These are phyloP conservation scores for Calonectria hawksworthii DNA, from an alignment of 2,329 filamentous ascomycete species.

Conservation along the genomic window DNA sequence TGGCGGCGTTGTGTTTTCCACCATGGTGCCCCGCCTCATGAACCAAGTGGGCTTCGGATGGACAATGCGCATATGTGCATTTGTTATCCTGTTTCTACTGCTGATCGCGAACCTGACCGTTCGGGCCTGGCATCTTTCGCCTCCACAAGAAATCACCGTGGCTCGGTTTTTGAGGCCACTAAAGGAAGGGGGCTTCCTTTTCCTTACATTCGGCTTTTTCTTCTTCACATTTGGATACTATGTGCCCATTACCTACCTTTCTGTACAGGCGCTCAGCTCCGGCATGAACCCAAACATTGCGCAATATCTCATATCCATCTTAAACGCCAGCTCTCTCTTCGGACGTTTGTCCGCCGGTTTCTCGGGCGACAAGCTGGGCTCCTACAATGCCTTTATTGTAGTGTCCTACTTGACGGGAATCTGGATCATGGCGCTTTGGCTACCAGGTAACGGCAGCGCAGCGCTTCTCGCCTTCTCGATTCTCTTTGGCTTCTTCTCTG, in stretches of 20 bases:
- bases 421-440: conserved; percentile 59
- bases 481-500: conserved; percentile 59
- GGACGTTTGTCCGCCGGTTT: conserved; percentile 53
- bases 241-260: conserved; percentile 54
- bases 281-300: conserved; percentile 48
- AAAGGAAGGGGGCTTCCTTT: conserved; percentile 48
- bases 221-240: conserved; percentile 53
- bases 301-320: conserved; percentile 54
- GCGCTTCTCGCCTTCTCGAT: conserved; percentile 55
- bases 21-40: conserved; percentile 56
- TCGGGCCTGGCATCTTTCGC: conserved; percentile 40
- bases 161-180: conserved; percentile 50
- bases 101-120: conserved; percentile 51
- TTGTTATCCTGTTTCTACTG: conserved; percentile 53
- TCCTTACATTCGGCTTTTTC: conserved; percentile 49
- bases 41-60: conserved; percentile 53
- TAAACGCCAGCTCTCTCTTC: conserved; percentile 56
- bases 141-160: conserved; percentile 44
- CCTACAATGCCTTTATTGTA: conserved; percentile 60
- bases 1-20: conserved; percentile 58
- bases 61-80: conserved; percentile 56
- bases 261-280: conserved; percentile 46
- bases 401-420: conserved; percentile 59
- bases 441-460: conserved; percentile 49
- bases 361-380: conserved; percentile 53